Base-by-base conservation (phyloP, 495 filamentous ascomycete genomes). In the Aspergillus bertholletiae region DNA sequence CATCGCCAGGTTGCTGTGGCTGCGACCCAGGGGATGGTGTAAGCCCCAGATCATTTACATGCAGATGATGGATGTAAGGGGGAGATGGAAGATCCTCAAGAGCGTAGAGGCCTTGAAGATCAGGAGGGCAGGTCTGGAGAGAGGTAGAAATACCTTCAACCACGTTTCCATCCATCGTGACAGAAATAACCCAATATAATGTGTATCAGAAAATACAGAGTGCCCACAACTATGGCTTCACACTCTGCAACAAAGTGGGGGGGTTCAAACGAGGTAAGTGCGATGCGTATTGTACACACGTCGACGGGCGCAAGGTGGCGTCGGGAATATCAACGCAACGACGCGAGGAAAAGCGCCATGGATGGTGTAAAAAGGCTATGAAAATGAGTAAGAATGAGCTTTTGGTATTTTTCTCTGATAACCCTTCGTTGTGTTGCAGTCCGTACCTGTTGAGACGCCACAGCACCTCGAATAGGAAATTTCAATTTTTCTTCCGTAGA, bases 91-190 rank as follows among this genome's bases (percentile, higher is more conserved):
- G 27, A 59, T 46, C 54, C 51, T 55, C 61, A 53, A 45, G 50
- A 46, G 57, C 51, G 34, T 23, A 32, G 18, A 56, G 54, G 50
- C 54, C 61, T 47, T 57, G 60, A 41, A 55, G 52, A 43, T 57
- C 52, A 30, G 58, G 24, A 59, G 60, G 46, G 55, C 57, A 63
- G 53, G 56, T 53, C 53, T 64, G 51, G 46, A 61, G 60, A 62
- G 65, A 73, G 66, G 70, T 66, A 69, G 67, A 66, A 65, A 61
- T 74, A 73, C 72, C 72, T 74, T 73, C 70, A 57, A 48, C 62
- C 61, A 55, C 54, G 54, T 51, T 63, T 57, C 54, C 59, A 54
- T 66, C 63, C 67, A 72, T 70, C 66, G 57, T 58, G 30, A 58
- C 30, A 51, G 50, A 49, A 5, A 49, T 51, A 34, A n/a, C 21